Evolutionary conservation across 2,329 filamentous ascomycete genomes (phyloP), one percentile per base, ranked within the genome.

Genomic region (Neopestalotiopsis rosae): DNA sequence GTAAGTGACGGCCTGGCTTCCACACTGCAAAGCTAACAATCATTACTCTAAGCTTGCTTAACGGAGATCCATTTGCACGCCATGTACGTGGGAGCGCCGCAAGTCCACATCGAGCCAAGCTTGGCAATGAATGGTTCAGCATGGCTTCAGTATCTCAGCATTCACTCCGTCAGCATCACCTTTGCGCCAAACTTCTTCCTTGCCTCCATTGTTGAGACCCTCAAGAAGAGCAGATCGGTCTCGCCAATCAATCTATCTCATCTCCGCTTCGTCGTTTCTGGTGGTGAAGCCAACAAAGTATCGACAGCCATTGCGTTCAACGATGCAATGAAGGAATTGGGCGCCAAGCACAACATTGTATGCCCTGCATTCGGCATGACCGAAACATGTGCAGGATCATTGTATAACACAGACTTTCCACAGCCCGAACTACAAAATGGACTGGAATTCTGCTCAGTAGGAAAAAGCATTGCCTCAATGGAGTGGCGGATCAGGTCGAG

Each of bases 51-150:
- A 30, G 85, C 81, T 0, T 81, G 75, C 58, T 74, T 87, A 1
- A 76, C 77, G 1, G 83, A 87, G 68, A 80, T 84, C 17, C 85
- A 87, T 69, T 73, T 87, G 1, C 80, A 81, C 42, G 81, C 84
- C 1, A 71, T 85, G 61, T 74, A 69, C 20, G 68, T 78, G 5
- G 75, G 76, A 3, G 76, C 75, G 1, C 72, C 80, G 20, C 83
- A 85, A 71, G 72, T 85, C 7, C 82, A 84, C 67, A 72, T 84
- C 9, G 75, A 72, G 4, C 75, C 81, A 0, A 68, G 74, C 1
- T 78, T 81, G 5, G 66, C 84, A 1, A 68, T 82, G 0, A 70
- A 73, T 66, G 73, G 74, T 67, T 86, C 76, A 14, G 67, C 61
- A 28, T 87, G 78, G 78, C 77, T 76, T 68, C 72, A 72, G 65